These are phyloP conservation scores for Oryza rufipogon DNA, from an alignment of 176 grass and related monocot species.

Conservation along the genomic window DNA sequence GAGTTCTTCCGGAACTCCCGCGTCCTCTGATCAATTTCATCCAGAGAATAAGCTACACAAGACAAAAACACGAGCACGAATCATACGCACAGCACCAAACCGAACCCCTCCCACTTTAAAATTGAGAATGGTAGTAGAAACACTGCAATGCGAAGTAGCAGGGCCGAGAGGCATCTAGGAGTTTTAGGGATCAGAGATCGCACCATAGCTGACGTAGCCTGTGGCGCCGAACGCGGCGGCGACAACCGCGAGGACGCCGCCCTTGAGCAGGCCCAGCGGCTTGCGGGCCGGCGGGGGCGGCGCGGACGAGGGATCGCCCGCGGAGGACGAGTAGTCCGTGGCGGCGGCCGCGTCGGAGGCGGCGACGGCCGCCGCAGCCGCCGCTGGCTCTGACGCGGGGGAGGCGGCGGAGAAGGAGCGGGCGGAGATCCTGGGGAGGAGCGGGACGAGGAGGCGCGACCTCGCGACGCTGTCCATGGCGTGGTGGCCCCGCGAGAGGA, in stretches of 20 bases:
- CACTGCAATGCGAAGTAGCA: background rate
- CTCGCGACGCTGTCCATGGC: conserved; percentile 56
- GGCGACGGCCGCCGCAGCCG: conserved; percentile 33
- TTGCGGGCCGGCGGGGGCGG: conserved; percentile 38
- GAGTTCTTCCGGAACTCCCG: conserved; percentile 55
- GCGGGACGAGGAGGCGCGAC: conserved; percentile 46
- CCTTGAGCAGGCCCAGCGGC: conserved; percentile 53
- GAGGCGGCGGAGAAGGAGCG: conserved; percentile 40
- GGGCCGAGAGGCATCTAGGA: conserved; percentile 4
- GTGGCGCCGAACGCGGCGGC: conserved; percentile 56
- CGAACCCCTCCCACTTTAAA: conserved; percentile 1
- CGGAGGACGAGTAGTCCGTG: conserved; percentile 33
- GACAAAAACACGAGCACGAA: conserved; percentile 9
- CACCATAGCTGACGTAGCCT: conserved; percentile 81
- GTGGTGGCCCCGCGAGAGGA: background rate
- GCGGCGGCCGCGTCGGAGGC: conserved; percentile 4
- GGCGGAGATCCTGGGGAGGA: conserved; percentile 33
- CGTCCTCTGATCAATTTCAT: conserved; percentile 81
- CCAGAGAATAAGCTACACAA: conserved; percentile 66
- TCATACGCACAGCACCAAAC: conserved; percentile 14
- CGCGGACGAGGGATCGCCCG: conserved; percentile 25
- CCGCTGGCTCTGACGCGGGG: background rate
- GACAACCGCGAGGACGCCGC: conserved; percentile 54
- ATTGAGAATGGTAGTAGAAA: background rate
- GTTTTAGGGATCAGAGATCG: conserved; percentile 10